Base-by-base conservation (phyloP, 148 eudicot genomes). In the Rhododendron molle region DNA sequence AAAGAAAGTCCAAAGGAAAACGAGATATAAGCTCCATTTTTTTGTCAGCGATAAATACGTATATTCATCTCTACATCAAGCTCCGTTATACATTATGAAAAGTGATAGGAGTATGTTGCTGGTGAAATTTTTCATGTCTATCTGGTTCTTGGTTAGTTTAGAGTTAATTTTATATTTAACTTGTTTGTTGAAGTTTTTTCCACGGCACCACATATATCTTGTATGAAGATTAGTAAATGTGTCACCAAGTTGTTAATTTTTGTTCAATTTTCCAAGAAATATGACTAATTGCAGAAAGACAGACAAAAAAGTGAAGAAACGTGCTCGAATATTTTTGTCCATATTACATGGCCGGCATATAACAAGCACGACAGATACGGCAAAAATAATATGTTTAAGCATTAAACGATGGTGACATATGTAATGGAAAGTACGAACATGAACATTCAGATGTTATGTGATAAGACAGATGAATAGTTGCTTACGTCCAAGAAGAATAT, bases 401-500 rank as follows among this genome's bases (percentile, higher is more conserved):
- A 26, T 67, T 67, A 67, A 67, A 26, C 73, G 3, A n/a, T 67
- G 15, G 4, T 67, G 73, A 26, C 32, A 26, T 67, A 28, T 26
- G 2, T 26, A 11, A 67, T 26, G 32, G 73, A 26, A 26, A 67
- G 34, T 26, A n/a, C 30, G 10, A 67, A 11, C 15, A 67, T 67
- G 32, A 67, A 67, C 13, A 67, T 12, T 4, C 34, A 28, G 15
- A 11, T 67, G 15, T 10, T 26, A 67, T 18, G 67, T 3, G 26
- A 23, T 43, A 52, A 84, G 81, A 52, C 44, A 3, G 16, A 54
- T 46, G 23, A 67, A 30, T 71, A 81, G 85, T 49, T 60, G 88
- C 94, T 92, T 88, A 95, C 98, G 81, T 92, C 98, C 98, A 95
- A 49, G 88, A 86, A 40, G 91, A 86, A 87, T 72, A 56, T 78